Conservation (phyloP, 345 rosid genomes). For the Bretschneidera sinensis region DNA sequence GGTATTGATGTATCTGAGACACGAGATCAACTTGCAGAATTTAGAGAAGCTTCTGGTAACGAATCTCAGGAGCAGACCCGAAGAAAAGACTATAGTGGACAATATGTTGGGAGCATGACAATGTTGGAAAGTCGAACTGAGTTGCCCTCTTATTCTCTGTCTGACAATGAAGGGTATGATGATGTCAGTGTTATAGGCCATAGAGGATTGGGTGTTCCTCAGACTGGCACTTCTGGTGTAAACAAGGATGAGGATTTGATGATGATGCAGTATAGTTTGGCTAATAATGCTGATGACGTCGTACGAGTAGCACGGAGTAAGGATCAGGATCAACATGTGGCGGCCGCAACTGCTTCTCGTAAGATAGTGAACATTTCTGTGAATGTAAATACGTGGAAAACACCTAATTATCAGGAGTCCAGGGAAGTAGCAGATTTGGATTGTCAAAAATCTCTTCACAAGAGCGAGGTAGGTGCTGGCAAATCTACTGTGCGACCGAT, state of each 20-base stretch:
- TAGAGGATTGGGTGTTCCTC: slow-evolving; percentile 24
- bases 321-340: slow-evolving; percentile 29
- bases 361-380: slow-evolving; percentile 39
- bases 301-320: slow-evolving; percentile 24
- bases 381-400: slow-evolving; percentile 53
- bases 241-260: slow-evolving; percentile 37
- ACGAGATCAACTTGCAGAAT: slow-evolving; percentile 24
- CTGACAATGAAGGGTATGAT: slow-evolving; percentile 47
- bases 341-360: slow-evolving; percentile 33
- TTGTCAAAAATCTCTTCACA: slow-evolving; percentile 34
- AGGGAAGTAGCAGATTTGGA: slow-evolving; percentile 39
- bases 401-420: slow-evolving; percentile 36
- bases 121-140: slow-evolving; percentile 35
- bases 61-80: slow-evolving; percentile 27
- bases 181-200: slow-evolving; percentile 28
- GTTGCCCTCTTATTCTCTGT: slow-evolving; percentile 34
- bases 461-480: slow-evolving; percentile 26
- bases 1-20: slow-evolving; percentile 33
- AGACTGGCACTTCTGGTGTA: slow-evolving; percentile 31
- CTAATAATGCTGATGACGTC: slow-evolving; percentile 30
- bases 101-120: slow-evolving; percentile 30
- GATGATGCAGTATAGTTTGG: slow-evolving; percentile 34
- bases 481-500: slow-evolving; percentile 32
- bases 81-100: slow-evolving; percentile 37
- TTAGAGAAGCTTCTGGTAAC: slow-evolving; percentile 29